phyloP scores from a whole-genome alignment of 768 basidiomycete genomes.

The Tylopilus felleus region DNA sequence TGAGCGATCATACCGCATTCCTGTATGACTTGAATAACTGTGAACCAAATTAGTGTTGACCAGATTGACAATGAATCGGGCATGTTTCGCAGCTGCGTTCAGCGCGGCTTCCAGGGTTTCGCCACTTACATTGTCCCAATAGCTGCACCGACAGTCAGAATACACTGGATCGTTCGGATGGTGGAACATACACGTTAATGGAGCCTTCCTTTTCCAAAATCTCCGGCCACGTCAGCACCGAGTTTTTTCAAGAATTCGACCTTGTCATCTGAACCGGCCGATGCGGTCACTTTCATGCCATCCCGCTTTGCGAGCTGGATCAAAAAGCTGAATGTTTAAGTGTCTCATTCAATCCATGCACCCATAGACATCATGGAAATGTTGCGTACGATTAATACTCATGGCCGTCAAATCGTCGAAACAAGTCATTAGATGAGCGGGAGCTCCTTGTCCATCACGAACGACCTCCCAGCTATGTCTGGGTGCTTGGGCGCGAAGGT shows the following conservation, averaged over 20 bases:
- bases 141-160: not conserved
- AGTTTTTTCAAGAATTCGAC: slow-evolving; percentile 55
- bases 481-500: no score
- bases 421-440: no score
- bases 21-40: not conserved
- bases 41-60: not conserved
- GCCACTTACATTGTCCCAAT: slow-evolving; percentile 51
- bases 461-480: no score
- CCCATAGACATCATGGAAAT: not conserved
- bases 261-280: slow-evolving; percentile 73
- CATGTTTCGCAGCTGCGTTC: slow-evolving; percentile 39
- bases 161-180: not conserved
- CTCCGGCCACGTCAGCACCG: slow-evolving; percentile 57
- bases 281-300: slow-evolving; percentile 66
- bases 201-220: slow-evolving; percentile 20
- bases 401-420: no score
- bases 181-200: slow-evolving; percentile 41
- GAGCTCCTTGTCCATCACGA: no score
- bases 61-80: slow-evolving; percentile 38
- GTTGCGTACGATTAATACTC: slow-evolving; percentile 38
- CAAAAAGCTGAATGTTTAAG: slow-evolving; percentile 39
- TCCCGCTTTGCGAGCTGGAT: slow-evolving; percentile 50
- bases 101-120: slow-evolving; percentile 56
- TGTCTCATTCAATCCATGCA: not conserved
- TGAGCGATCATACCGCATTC: not conserved